These are phyloP conservation scores for Kwoniella europaea DNA, from an alignment of 768 basidiomycete genomes.

Conservation along the genomic window DNA sequence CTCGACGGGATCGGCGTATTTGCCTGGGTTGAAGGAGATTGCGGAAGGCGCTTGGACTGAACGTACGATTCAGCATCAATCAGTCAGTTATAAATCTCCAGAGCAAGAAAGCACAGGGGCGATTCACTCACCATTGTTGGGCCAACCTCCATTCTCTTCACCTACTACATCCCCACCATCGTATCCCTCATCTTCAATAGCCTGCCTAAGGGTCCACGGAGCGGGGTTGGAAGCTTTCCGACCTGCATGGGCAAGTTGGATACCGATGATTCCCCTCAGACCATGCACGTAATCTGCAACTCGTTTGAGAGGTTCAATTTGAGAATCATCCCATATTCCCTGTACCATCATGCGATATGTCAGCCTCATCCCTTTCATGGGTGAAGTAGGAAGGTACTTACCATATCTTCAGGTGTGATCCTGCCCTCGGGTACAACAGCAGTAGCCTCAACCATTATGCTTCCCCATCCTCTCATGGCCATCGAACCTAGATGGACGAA, in stretches of 20 bases:
- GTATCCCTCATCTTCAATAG: slow-evolving; percentile 35
- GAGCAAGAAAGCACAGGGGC: too few relatives aligned
- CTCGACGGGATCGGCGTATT: slow-evolving; percentile 66
- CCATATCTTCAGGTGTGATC: slow-evolving; percentile 74
- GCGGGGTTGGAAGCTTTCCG: slow-evolving; percentile 76
- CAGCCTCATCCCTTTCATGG: neutral
- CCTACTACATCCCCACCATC: slow-evolving; percentile 58
- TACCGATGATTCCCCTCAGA: slow-evolving; percentile 72
- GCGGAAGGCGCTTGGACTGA: slow-evolving; percentile 70
- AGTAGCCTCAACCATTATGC: slow-evolving; percentile 75
- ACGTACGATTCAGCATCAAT: too few relatives aligned
- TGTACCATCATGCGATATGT: slow-evolving; percentile 16
- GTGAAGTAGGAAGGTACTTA: slow-evolving; percentile 19
- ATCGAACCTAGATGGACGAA: slow-evolving; percentile 75
- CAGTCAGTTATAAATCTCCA: too few relatives aligned
- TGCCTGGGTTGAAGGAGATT: slow-evolving; percentile 64
- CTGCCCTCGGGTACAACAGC: slow-evolving; percentile 70
- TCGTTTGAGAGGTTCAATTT: slow-evolving; percentile 71
- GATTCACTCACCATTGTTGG: slow-evolving; percentile 64
- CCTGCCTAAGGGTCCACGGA: slow-evolving; percentile 66
- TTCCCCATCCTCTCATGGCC: slow-evolving; percentile 73
- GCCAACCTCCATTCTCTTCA: slow-evolving; percentile 72
- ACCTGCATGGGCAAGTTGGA: slow-evolving; percentile 81
- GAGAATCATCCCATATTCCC: slow-evolving; percentile 77
- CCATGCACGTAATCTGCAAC: slow-evolving; percentile 76